Percentiles rank a stretch among this genome's conserved stretches.
These are phyloP conservation scores for Blastocystis sp. DNA, from an alignment of 352 stramenopile species.

Conservation along the genomic window DNA sequence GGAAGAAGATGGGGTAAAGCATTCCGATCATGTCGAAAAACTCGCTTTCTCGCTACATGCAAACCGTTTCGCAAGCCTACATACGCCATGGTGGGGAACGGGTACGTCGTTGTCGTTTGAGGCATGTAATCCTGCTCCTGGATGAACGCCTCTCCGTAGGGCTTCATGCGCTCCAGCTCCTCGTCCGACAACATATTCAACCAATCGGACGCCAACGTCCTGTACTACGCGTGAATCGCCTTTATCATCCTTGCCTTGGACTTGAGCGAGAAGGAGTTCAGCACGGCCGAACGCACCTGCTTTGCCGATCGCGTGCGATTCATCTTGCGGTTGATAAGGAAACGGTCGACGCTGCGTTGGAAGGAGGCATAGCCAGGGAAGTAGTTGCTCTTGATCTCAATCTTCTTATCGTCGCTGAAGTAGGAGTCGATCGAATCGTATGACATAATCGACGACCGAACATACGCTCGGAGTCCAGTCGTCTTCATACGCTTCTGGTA, in stretches of 20 bases:
- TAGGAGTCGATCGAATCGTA: constrained; percentile 30
- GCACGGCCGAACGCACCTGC: background rate
- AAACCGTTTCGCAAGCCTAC: background rate
- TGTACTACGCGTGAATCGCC: background rate
- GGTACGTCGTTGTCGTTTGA: background rate
- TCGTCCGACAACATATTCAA: constrained; percentile 45
- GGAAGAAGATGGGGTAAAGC: constrained; percentile 77
- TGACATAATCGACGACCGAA: background rate
- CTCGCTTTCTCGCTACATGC: constrained; percentile 33
- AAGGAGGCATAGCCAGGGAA: constrained; percentile 2
- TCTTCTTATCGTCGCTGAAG: background rate
- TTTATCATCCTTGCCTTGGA: background rate
- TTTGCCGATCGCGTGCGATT: background rate
- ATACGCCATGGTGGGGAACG: constrained; percentile 37
- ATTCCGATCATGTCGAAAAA: constrained; percentile 72
- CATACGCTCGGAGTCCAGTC: background rate
- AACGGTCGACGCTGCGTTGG: constrained; percentile 9
- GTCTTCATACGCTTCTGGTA: constrained; percentile 33
- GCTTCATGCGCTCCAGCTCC: constrained; percentile 42
- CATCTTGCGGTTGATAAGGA: constrained; percentile 20
- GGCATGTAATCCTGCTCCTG: constrained; percentile 10
- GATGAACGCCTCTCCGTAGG: constrained; percentile 35
- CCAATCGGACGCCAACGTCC: background rate
- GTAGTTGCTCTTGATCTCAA: background rate
- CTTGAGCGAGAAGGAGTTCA: background rate